Evolutionary conservation across 352 stramenopile genomes (phyloP).

Genomic region (Phytophthora pini): DNA sequence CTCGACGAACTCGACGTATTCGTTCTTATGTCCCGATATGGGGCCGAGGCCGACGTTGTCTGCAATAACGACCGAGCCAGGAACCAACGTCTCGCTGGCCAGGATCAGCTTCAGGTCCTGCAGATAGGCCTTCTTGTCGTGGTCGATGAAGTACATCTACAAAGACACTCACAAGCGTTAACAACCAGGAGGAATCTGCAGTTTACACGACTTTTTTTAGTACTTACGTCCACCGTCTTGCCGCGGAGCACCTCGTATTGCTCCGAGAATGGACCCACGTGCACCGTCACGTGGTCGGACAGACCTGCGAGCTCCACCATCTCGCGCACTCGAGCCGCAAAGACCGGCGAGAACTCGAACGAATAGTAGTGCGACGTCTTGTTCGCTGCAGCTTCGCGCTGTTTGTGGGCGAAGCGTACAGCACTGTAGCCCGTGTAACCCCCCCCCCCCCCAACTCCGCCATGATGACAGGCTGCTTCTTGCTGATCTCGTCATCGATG

Average conservation of each 20-base stretch:
- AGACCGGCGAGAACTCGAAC: constrained; percentile 54
- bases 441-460: constrained; percentile 51
- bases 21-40: constrained; percentile 19
- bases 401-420: constrained; percentile 50
- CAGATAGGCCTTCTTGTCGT: constrained; percentile 55
- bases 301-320: constrained; percentile 53
- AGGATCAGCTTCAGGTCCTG: constrained; percentile 56
- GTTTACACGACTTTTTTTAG: background rate
- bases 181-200: background rate
- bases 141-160: constrained; percentile 59
- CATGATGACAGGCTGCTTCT: constrained; percentile 44
- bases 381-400: constrained; percentile 36
- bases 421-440: constrained; percentile 57
- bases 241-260: constrained; percentile 35
- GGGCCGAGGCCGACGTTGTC: constrained; percentile 44
- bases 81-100: constrained; percentile 36
- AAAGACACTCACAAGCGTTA: background rate
- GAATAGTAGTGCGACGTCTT: constrained; percentile 50
- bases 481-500: constrained; percentile 46
- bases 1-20: constrained; percentile 50
- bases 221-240: constrained; percentile 53
- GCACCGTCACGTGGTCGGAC: constrained; percentile 48
- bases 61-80: constrained; percentile 45
- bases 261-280: constrained; percentile 42
- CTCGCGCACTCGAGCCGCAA: constrained; percentile 46